Base-by-base conservation (phyloP, 2,329 filamentous ascomycete species). In the Colletotrichum sp. region DNA sequence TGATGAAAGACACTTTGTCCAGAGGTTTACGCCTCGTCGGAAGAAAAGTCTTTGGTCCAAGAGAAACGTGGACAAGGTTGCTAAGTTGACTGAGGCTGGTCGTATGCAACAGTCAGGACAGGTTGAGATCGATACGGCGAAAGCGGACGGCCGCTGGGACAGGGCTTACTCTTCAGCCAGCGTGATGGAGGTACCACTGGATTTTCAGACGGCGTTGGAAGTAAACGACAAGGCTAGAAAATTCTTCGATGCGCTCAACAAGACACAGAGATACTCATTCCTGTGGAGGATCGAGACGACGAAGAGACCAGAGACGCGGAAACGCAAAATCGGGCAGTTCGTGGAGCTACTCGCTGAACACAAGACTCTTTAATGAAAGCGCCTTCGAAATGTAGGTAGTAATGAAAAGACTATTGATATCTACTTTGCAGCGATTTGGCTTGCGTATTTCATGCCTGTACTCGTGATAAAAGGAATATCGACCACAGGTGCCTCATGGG, bases 11-110 rank as follows among this genome's bases (percentile, higher is more conserved):
- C 87, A 86, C 78, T 92, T 90, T 80, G 80, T 89, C 2, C 89
- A 91, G 78, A 87, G 90, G 10, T 93, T 91, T 84, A 92, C 91
- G 2, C 91, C 91, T 3, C 90, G 91, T 6, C 87, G 88, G 5
- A 81, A 85, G 34, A 87, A 86, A 39, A 92, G 90, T 79, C 80
- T 90, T 8, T 93, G 91, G 91, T 93, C 91, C 4, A 86, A 88
- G 75, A 89, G 90, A 57, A 93, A 93, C 78, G 90, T 92, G 4
- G 83, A 83, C 12, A 89, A 90, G 18, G 86, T 92, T 8, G 85
- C 83, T 1, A 79, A 79, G 7, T 82, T 93, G 5, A 81, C 85
- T 2, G 80, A 81, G 1, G 82, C 87, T 10, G 89, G 88, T 0
- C 85, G 87, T 2, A 91, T 93, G 88, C 83, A 83, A 0, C 83